These are phyloP conservation scores for Lepidium africanum DNA, from an alignment of 345 rosid genomes.

Conservation along the genomic window DNA sequence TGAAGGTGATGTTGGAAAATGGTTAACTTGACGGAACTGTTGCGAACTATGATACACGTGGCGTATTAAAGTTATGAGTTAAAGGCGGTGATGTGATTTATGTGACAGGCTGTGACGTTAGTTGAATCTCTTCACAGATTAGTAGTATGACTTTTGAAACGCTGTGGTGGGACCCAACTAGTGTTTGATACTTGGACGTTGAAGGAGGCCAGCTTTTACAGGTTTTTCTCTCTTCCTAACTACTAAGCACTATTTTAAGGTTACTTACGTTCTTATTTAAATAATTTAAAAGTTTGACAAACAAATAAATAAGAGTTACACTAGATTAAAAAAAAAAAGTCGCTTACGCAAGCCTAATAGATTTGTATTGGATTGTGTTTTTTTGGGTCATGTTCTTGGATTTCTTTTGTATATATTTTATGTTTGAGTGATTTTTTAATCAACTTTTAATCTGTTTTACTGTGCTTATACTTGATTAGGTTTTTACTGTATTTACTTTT, in stretches of 20 bases:
- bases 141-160: constrained; percentile 10
- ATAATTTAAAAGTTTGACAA: too few species aligned
- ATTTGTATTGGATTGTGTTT: background rate
- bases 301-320: too few species aligned
- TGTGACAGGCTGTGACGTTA: constrained; percentile 7
- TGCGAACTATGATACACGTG: constrained; percentile 20
- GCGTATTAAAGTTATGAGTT: background rate
- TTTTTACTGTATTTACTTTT: too few species aligned
- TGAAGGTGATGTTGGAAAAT: constrained; percentile 13
- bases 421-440: background rate
- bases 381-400: background rate
- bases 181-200: constrained; percentile 13
- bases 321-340: background rate
- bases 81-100: background rate
- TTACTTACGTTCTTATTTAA: background rate
- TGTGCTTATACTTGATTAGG: too few species aligned
- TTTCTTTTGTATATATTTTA: background rate
- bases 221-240: too few species aligned
- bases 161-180: background rate
- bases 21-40: constrained; percentile 20
- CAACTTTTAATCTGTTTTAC: too few species aligned
- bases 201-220: background rate
- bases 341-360: background rate
- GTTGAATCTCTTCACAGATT: background rate
- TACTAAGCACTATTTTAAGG: background rate